A percentile compares a stretch with the other conserved stretches of the same genome.
phyloP scores from a whole-genome alignment of 2,329 filamentous ascomycete genomes.

The Thermoascus crustaceus region DNA sequence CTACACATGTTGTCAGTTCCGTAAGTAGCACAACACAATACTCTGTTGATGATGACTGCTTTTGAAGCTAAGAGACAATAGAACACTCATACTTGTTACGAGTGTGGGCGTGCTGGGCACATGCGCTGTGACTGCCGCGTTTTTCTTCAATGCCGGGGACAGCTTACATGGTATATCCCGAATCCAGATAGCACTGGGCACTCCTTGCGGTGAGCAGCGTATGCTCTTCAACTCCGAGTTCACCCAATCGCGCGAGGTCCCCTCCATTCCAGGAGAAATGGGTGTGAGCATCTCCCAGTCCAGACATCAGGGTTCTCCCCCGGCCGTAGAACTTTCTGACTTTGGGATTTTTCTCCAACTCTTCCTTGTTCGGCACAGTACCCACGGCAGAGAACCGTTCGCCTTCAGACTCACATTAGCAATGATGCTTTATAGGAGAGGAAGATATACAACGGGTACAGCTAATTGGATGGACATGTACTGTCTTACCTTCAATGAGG shows the following conservation, averaged over 20 bases:
- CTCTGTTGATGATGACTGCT: too few species aligned
- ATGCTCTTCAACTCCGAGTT: slow-evolving; percentile 42
- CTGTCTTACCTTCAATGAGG: slow-evolving; percentile 26
- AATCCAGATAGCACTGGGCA: slow-evolving; percentile 41
- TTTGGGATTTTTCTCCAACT: slow-evolving; percentile 20
- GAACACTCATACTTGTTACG: too few species aligned
- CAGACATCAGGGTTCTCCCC: slow-evolving; percentile 43
- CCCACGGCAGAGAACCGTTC: slow-evolving; percentile 29
- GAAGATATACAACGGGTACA: background rate
- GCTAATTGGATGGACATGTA: background rate
- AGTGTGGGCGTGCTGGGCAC: too few species aligned
- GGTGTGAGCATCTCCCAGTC: slow-evolving; percentile 43
- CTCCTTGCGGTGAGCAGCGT: slow-evolving; percentile 36
- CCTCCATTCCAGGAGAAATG: slow-evolving; percentile 44
- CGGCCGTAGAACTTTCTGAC: slow-evolving; percentile 32
- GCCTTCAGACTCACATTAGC: slow-evolving; percentile 9
- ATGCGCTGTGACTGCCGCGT: too few species aligned
- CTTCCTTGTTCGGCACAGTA: slow-evolving; percentile 21
- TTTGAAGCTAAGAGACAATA: too few species aligned
- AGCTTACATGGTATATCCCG: slow-evolving; percentile 41
- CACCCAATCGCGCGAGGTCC: slow-evolving; percentile 35
- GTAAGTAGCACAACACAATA: background rate
- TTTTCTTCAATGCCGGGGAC: too few species aligned
- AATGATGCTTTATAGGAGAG: background rate
- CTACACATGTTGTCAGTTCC: slow-evolving; percentile 9